phyloP scores from a whole-genome alignment of 192 early-diverging fungal genomes.

The Cetraspora pellucida region DNA sequence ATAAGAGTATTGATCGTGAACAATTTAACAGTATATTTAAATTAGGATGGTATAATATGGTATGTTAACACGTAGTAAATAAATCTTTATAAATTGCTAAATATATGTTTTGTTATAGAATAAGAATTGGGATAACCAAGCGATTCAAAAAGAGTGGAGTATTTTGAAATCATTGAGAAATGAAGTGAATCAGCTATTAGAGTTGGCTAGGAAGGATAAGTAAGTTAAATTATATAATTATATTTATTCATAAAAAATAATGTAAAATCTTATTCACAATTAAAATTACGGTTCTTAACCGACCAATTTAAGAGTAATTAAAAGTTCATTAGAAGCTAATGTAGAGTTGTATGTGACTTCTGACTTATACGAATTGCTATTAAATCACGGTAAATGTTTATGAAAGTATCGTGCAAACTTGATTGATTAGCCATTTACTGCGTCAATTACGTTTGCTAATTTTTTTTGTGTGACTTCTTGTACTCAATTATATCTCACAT shows the following conservation, averaged over 20 bases:
- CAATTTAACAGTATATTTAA: constrained; percentile 61
- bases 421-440: too few relatives aligned
- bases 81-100: background rate
- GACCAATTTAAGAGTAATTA: constrained; percentile 39
- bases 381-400: constrained; percentile 6
- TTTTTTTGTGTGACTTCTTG: background rate
- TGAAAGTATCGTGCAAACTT: too few relatives aligned
- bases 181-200: constrained; percentile 56
- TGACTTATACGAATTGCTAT: constrained; percentile 26
- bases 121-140: constrained; percentile 46
- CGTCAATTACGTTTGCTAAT: too few relatives aligned
- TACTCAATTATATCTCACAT: background rate
- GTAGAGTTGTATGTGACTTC: constrained; percentile 41
- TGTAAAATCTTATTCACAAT: background rate
- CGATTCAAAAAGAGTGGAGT: constrained; percentile 47
- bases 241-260: background rate
- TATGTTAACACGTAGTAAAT: constrained; percentile 16
- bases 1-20: constrained; percentile 41
- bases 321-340: constrained; percentile 55
- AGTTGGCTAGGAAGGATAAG: constrained; percentile 56
- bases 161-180: constrained; percentile 48
- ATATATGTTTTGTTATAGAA: constrained; percentile 16
- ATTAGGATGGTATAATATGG: constrained; percentile 59
- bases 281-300: background rate
- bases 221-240: constrained; percentile 26